Evolutionary conservation across 176 grass and related monocot species (phyloP).

Genomic region (Bromus sterilis): DNA sequence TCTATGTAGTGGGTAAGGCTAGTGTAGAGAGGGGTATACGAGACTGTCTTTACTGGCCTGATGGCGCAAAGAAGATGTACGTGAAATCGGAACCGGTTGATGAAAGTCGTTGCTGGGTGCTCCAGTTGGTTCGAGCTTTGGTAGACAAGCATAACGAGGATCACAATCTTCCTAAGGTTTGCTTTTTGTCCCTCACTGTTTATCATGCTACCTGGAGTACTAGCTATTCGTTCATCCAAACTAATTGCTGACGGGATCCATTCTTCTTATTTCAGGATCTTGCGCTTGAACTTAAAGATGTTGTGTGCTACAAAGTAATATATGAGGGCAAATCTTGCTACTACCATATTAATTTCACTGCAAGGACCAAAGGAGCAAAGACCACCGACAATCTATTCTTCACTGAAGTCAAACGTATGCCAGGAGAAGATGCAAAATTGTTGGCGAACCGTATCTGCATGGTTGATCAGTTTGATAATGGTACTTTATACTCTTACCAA

Average conservation of each 20-base stretch:
- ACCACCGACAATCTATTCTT: background rate
- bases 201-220: too few relatives aligned
- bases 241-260: background rate
- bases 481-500: background rate
- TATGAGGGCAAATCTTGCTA: background rate
- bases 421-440: background rate
- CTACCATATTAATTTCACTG: background rate
- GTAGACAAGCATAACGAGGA: too few relatives aligned
- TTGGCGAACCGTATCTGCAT: background rate
- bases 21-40: too few relatives aligned
- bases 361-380: background rate
- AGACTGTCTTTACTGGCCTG: too few relatives aligned
- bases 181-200: too few relatives aligned
- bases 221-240: too few relatives aligned
- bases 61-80: too few relatives aligned
- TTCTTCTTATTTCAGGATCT: background rate
- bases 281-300: background rate
- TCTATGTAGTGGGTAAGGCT: too few relatives aligned
- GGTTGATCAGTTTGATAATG: background rate
- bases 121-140: too few relatives aligned
- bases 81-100: too few relatives aligned
- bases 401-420: background rate
- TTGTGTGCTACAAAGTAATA: background rate
- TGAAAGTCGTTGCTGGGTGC: too few relatives aligned
- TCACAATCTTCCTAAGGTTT: too few relatives aligned